These are phyloP conservation scores for Neocatenulostroma microsporum DNA, from an alignment of 2,329 filamentous ascomycete genomes.

Conservation along the genomic window DNA sequence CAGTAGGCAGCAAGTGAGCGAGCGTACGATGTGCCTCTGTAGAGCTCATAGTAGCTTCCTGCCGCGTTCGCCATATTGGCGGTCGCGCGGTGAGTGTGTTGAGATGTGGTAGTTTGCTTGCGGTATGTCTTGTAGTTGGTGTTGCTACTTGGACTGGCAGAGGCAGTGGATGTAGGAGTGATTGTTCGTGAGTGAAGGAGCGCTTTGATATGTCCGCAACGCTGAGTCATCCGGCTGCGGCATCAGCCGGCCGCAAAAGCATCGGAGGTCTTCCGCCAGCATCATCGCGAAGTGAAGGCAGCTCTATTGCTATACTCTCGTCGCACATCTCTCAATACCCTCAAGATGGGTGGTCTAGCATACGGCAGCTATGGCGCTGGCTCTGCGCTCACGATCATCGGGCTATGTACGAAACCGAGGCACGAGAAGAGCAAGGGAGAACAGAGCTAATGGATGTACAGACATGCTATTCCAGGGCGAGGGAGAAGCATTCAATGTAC, in stretches of 20 bases:
- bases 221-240: no score
- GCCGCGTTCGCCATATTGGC: conserved; percentile 14
- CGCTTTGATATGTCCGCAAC: background rate
- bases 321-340: conserved; percentile 7
- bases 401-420: conserved; percentile 28
- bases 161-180: background rate
- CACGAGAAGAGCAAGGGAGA: conserved; percentile 2
- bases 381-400: conserved; percentile 29
- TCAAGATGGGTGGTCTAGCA: conserved; percentile 26
- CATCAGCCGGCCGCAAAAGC: no score
- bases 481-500: conserved; percentile 90
- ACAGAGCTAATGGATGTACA: conserved; percentile 38
- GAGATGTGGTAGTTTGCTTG: background rate
- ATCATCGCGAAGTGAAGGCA: conserved; percentile 9
- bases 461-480: conserved; percentile 98
- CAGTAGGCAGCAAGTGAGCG: conserved; percentile 18
- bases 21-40: conserved; percentile 92
- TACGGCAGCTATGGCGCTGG: conserved; percentile 31
- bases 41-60: conserved; percentile 78
- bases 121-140: background rate
- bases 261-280: conserved; percentile 4
- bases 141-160: background rate
- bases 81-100: background rate
- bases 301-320: no score
- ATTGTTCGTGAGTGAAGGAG: background rate